phyloP scores from a whole-genome alignment of 768 basidiomycete species.

The Mycena belliarum region DNA sequence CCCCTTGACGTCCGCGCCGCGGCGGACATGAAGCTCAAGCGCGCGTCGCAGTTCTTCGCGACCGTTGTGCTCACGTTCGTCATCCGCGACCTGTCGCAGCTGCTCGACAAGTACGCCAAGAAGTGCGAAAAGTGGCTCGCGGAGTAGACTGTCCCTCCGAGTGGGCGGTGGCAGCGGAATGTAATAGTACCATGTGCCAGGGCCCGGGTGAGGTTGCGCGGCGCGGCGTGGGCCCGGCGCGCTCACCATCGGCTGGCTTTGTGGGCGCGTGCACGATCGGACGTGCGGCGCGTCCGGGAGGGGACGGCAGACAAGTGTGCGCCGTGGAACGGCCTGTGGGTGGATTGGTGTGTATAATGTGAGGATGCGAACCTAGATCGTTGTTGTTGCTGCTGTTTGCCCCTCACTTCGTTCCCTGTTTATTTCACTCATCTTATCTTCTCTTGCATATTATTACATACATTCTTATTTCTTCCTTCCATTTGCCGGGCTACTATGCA shows the following conservation, averaged over 20 bases:
- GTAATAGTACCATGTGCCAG: too few species aligned
- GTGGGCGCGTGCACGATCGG: background rate
- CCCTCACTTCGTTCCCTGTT: constrained; percentile 15
- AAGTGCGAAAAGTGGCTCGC: constrained; percentile 92
- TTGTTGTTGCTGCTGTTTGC: constrained; percentile 8
- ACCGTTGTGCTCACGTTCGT: constrained; percentile 88
- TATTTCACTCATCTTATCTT: constrained; percentile 27
- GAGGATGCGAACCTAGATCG: constrained; percentile 16
- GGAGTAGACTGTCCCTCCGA: constrained; percentile 46
- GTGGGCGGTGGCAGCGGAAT: background rate
- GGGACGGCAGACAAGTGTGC: background rate
- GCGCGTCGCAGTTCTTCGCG: constrained; percentile 89
- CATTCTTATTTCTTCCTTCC: background rate
- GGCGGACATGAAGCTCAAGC: constrained; percentile 74
- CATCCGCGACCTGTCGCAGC: constrained; percentile 79
- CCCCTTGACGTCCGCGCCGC: constrained; percentile 60
- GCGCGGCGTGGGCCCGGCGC: background rate
- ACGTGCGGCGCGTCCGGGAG: constrained; percentile 5
- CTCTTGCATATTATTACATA: constrained; percentile 23
- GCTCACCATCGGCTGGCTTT: constrained; percentile 8
- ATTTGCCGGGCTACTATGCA: constrained; percentile 19
- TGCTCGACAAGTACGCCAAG: constrained; percentile 92
- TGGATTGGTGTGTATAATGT: constrained; percentile 7
- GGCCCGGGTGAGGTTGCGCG: background rate
- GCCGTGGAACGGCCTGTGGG: background rate